These are phyloP conservation scores for Psophocarpus tetragonolobus DNA, from an alignment of 306 rosid genomes.

Conservation along the genomic window DNA sequence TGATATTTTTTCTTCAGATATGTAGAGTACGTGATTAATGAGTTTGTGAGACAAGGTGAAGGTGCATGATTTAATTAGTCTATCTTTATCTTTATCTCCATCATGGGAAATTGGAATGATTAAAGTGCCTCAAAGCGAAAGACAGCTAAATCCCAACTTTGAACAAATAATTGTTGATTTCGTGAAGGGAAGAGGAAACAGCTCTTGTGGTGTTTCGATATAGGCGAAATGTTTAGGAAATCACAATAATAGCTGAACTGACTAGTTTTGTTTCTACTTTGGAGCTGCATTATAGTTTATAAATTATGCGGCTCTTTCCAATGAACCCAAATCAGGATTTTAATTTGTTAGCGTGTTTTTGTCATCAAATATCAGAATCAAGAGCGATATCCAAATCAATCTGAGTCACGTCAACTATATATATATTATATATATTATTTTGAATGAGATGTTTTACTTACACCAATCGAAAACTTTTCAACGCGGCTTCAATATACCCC, in stretches of 20 bases:
- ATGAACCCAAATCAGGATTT: conserved; percentile 31
- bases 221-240: conserved; percentile 27
- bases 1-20: background rate
- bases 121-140: conserved; percentile 37
- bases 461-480: conserved; percentile 38
- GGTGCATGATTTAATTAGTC: conserved; percentile 18
- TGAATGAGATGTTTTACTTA: conserved; percentile 57
- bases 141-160: conserved; percentile 51
- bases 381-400: conserved; percentile 43
- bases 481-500: conserved; percentile 32
- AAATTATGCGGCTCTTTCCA: conserved; percentile 9
- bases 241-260: conserved; percentile 25
- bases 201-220: conserved; percentile 44
- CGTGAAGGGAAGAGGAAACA: background rate
- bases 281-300: conserved; percentile 27
- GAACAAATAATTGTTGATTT: conserved; percentile 36
- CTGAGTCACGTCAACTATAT: conserved; percentile 41
- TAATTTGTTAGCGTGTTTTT: conserved; percentile 34
- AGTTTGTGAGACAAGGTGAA: conserved; percentile 8
- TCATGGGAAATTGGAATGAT: conserved; percentile 45
- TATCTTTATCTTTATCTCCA: background rate
- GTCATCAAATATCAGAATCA: conserved; percentile 53
- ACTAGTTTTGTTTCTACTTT: conserved; percentile 15
- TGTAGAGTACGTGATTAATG: conserved; percentile 21
- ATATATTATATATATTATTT: too few species aligned